These are phyloP conservation scores for Termitomyces heimii DNA, from an alignment of 768 basidiomycete species.

Conservation along the genomic window DNA sequence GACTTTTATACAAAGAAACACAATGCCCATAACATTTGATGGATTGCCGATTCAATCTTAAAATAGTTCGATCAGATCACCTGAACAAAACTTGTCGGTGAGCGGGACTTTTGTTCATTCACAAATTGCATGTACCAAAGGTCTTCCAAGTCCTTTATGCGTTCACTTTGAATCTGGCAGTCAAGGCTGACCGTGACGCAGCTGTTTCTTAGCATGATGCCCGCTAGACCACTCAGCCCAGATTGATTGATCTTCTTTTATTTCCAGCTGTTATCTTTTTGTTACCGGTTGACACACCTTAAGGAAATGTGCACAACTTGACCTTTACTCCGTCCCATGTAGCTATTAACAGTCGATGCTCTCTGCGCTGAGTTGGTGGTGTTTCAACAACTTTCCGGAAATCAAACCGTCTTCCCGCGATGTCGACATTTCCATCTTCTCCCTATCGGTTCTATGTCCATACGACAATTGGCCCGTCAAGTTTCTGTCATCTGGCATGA, in stretches of 20 bases:
- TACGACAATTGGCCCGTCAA: not conserved
- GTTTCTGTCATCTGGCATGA: not conserved
- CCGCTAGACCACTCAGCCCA: not conserved
- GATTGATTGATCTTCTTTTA: not conserved
- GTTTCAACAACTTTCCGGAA: not conserved
- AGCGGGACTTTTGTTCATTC: no score
- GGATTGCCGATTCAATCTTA: not conserved
- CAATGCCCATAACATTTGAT: not conserved
- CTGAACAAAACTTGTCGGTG: not conserved
- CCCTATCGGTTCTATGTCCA: conserved; percentile 1
- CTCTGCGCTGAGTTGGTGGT: not conserved
- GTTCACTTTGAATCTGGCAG: not conserved
- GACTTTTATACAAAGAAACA: not conserved
- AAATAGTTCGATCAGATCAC: not conserved
- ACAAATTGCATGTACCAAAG: not conserved
- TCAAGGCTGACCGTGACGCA: not conserved
- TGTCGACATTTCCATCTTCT: conserved; percentile 1
- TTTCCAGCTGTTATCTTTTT: not conserved
- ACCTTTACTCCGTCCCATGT: not conserved
- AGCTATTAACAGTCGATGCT: not conserved
- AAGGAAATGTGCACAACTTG: not conserved
- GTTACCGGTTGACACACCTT: not conserved
- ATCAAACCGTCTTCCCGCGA: conserved; percentile 5
- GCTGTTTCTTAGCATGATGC: not conserved
- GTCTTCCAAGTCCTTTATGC: no score